A percentile compares a stretch with the other conserved stretches of the same genome.
Evolutionary conservation across 225 moss, liverwort and hornwort species (phyloP).

Genomic region (Physcomitrellopsis africana): DNA sequence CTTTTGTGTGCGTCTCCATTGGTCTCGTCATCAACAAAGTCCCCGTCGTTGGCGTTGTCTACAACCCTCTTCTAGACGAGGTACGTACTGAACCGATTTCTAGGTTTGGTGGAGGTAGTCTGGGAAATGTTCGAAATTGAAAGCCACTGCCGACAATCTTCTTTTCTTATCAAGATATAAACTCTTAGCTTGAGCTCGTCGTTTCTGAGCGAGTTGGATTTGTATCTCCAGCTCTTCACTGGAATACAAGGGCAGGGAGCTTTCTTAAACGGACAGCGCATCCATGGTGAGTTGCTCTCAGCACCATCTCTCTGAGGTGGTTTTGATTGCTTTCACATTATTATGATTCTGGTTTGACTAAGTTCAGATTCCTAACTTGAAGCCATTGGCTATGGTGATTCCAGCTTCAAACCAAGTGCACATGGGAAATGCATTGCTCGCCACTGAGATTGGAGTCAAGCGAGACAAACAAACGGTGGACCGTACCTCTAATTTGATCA

Average conservation of each 20-base stretch:
- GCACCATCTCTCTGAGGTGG: not conserved
- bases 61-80: constrained; percentile 84
- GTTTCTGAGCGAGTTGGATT: constrained; percentile 16
- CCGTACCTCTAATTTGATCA: constrained; percentile 67
- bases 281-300: constrained; percentile 41
- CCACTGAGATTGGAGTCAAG: constrained; percentile 86
- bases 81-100: constrained; percentile 26
- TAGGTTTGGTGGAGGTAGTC: not conserved
- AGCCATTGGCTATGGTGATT: too few species aligned
- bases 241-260: constrained; percentile 77
- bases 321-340: not conserved
- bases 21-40: constrained; percentile 75
- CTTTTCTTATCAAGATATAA: not conserved
- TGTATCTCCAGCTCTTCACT: constrained; percentile 68
- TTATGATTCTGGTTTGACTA: not conserved
- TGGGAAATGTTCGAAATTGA: too few species aligned
- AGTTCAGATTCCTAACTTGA: too few species aligned
- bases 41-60: constrained; percentile 78
- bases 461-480: constrained; percentile 74
- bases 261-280: constrained; percentile 66
- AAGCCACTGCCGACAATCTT: not conserved
- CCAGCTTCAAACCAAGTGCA: constrained; percentile 63
- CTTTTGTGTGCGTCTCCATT: constrained; percentile 92
- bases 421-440: constrained; percentile 78
- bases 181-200: constrained; percentile 2